Evolutionary conservation across 176 grass and related monocot species (phyloP).

Genomic region (Ampelocalamus luodianensis): DNA sequence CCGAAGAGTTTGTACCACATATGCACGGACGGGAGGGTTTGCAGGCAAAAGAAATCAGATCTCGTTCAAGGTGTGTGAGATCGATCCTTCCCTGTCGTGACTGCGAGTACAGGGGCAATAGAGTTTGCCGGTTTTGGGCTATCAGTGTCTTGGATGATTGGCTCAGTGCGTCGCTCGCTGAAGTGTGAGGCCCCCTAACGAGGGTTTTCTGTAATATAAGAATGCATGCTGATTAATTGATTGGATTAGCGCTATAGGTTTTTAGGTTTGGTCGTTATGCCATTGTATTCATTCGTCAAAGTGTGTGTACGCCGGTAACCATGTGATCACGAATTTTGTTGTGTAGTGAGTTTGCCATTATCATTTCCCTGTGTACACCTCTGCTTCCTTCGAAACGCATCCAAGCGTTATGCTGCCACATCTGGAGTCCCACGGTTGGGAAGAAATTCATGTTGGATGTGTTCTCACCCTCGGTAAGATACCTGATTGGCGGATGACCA

Average conservation of each 20-base stretch:
- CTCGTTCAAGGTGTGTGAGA: constrained; percentile 18
- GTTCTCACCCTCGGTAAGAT: neutral
- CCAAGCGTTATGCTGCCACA: neutral
- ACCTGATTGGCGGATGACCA: no score
- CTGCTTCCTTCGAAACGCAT: neutral
- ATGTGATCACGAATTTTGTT: constrained; percentile 40
- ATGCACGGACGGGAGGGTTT: constrained; percentile 18
- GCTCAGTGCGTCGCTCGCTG: neutral
- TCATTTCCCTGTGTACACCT: neutral
- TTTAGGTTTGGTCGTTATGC: constrained; percentile 39
- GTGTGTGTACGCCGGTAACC: neutral
- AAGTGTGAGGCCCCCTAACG: constrained; percentile 36
- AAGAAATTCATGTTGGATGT: neutral
- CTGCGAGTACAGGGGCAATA: constrained; percentile 29
- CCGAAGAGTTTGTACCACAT: constrained; percentile 45
- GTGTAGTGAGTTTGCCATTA: neutral
- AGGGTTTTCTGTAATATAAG: constrained; percentile 64
- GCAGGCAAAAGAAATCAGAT: constrained; percentile 39
- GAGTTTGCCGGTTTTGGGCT: constrained; percentile 33
- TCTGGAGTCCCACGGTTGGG: neutral
- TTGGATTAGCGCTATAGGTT: constrained; percentile 58
- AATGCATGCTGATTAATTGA: constrained; percentile 50
- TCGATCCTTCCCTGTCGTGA: constrained; percentile 26
- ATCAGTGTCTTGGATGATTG: neutral
- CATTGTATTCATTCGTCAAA: constrained; percentile 48